Conservation (phyloP, 306 rosid species). For the Gastrolobium villosum region DNA sequence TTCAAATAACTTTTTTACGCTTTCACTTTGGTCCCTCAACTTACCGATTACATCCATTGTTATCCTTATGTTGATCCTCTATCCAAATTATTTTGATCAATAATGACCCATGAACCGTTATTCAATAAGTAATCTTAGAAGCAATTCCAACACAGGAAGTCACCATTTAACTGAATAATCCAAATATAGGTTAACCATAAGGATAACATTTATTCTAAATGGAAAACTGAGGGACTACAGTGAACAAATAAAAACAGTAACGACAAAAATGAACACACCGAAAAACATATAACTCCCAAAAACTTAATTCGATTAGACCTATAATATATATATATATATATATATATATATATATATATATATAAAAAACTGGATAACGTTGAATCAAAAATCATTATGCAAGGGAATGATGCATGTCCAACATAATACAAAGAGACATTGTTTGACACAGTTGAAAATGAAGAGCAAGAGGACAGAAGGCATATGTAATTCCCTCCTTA, state of each 20-base stretch:
- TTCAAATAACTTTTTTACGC: neutral
- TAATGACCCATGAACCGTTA: neutral
- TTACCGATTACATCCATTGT: neutral
- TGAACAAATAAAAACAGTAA: constrained; percentile 9
- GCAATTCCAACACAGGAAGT: neutral
- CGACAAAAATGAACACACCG: neutral
- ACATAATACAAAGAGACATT: neutral
- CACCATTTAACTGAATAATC: neutral
- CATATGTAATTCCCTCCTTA: neutral
- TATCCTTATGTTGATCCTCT: neutral
- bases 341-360: no score
- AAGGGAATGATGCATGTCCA: neutral
- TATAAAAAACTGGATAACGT: neutral
- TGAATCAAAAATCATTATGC: constrained; percentile 1
- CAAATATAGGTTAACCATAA: constrained; percentile 3
- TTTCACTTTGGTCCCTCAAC: neutral
- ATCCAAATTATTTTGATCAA: neutral
- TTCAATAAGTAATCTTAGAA: neutral
- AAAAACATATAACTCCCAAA: neutral
- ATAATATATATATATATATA: constrained; percentile 11
- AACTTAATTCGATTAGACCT: neutral
- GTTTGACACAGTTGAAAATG: constrained; percentile 18
- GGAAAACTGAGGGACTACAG: neutral
- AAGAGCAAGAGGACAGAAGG: constrained; percentile 3
- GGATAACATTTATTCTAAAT: neutral